These are phyloP conservation scores for Schoenoplectus tabernaemontani DNA, from an alignment of 202 grass and related monocot species.

Conservation along the genomic window DNA sequence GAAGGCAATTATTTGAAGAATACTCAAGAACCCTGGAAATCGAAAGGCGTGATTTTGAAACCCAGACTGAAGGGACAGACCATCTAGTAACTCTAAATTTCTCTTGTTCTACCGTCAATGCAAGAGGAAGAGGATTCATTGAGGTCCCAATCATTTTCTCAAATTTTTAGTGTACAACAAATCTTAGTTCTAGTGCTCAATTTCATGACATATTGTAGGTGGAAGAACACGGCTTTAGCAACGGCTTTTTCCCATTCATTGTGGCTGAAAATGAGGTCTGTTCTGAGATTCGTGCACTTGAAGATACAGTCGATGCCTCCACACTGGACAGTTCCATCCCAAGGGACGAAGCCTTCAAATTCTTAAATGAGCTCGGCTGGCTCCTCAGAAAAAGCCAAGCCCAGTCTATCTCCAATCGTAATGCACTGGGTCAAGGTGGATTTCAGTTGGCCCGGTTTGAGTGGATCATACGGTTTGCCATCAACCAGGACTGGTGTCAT, in stretches of 20 bases:
- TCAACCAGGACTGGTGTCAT: conserved; percentile 74
- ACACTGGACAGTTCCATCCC: conserved; percentile 25
- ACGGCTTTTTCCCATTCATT: conserved; percentile 93
- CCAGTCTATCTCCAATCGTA: conserved; percentile 30
- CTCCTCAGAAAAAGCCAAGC: conserved; percentile 61
- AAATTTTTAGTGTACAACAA: conserved; percentile 24
- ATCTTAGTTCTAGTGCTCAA: conserved; percentile 20
- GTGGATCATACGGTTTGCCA: conserved; percentile 63
- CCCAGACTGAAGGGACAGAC: conserved; percentile 32
- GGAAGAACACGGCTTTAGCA: conserved; percentile 82
- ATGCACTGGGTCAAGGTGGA: conserved; percentile 15
- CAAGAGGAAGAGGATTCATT: conserved; percentile 93
- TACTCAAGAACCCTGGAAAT: conserved; percentile 34
- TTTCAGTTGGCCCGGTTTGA: conserved; percentile 62
- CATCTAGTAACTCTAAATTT: conserved; percentile 43
- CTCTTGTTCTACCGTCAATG: conserved; percentile 51
- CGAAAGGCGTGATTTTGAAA: conserved; percentile 12
- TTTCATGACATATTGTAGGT: conserved; percentile 41
- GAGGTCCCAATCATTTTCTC: conserved; percentile 41
- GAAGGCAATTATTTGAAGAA: conserved; percentile 60
- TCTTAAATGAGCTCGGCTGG: conserved; percentile 92
- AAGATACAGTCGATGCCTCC: conserved; percentile 50
- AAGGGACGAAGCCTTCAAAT: conserved; percentile 73
- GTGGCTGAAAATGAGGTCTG: conserved; percentile 85
- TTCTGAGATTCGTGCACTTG: conserved; percentile 81